Percentiles rank a stretch among this genome's conserved stretches.
Conservation (phyloP, 306 rosid species). For the Acacia acuminata region DNA sequence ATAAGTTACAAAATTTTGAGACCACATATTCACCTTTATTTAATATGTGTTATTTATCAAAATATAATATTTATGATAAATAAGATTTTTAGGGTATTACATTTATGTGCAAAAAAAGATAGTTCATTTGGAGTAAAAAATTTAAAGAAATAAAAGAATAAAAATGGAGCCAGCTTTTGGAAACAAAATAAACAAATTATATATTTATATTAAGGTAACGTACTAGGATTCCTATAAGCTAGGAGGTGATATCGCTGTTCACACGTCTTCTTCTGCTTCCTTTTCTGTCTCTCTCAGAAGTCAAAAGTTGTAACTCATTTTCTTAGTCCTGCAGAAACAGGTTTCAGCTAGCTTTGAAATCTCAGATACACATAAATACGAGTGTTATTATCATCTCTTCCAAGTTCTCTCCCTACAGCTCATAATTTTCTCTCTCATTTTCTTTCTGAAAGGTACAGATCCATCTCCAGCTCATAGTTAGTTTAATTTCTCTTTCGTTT, state of each 20-base stretch:
- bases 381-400: not conserved
- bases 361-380: not conserved
- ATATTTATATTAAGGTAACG: not conserved
- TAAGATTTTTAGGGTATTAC: no score
- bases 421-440: not conserved
- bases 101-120: no score
- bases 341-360: not conserved
- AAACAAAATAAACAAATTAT: not conserved
- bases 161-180: not conserved
- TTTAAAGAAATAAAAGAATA: not conserved
- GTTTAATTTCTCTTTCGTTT: not conserved
- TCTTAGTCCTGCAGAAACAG: not conserved
- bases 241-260: no score
- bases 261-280: not conserved
- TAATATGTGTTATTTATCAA: no score
- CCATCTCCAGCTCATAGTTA: not conserved
- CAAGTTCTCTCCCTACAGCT: not conserved
- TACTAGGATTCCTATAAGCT: not conserved
- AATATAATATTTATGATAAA: no score
- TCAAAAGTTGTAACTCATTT: not conserved
- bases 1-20: no score
- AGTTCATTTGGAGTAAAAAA: not conserved
- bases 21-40: no score
- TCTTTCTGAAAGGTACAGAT: not conserved
- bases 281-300: not conserved